Base-by-base conservation (phyloP, 495 filamentous ascomycete species). In the Eremomyces bilateralis region DNA sequence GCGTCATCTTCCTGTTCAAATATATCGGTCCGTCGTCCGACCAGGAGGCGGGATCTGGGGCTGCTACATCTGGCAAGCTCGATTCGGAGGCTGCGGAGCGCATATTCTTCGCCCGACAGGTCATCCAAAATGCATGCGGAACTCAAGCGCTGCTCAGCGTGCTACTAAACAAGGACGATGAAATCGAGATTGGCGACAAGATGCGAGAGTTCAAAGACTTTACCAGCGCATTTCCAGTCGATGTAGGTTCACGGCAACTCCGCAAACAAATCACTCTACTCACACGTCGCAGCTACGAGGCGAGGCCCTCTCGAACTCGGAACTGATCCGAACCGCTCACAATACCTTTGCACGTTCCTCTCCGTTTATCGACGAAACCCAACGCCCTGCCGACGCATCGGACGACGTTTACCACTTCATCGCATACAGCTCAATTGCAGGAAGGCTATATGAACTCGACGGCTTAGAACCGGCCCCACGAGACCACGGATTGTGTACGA, bases 1-100 rank as follows among this genome's bases (percentile, higher is more conserved):
- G 88, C 52, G 83, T 95, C 42, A 94, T 99, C 52, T 95, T 99
- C 60, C 81, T 99, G 52, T 99, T 99, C 72, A 95, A 93, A 62
- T 99, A 79, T 60, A n/a, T n/a, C n/a, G n/a, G n/a, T n/a, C n/a
- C n/a, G n/a, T n/a, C n/a, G n/a, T n/a, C n/a, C n/a, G n/a, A n/a
- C n/a, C n/a, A n/a, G n/a, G 80, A 76, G 16, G 79, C 76, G 29
- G 76, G 79, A 52, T 61, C 71, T 4, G 4, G 4, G 37, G 68
- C 67, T 35, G 49, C 58, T 27, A 54, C 60, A 37, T 65, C 73
- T 37, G 84, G 88, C 33, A 62, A 54, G 29, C 91, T 79, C 57
- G 85, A 93, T 58, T 58, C 61, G 38, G 63, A 60, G 8, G 78
- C 82, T 1, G 57, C 74, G 2, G 70, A 81, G 42, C 60, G 62